Evolutionary conservation across 495 filamentous ascomycete genomes (phyloP), one percentile per base, ranked within the genome.

Genomic region (Lasiosphaeria miniovina): DNA sequence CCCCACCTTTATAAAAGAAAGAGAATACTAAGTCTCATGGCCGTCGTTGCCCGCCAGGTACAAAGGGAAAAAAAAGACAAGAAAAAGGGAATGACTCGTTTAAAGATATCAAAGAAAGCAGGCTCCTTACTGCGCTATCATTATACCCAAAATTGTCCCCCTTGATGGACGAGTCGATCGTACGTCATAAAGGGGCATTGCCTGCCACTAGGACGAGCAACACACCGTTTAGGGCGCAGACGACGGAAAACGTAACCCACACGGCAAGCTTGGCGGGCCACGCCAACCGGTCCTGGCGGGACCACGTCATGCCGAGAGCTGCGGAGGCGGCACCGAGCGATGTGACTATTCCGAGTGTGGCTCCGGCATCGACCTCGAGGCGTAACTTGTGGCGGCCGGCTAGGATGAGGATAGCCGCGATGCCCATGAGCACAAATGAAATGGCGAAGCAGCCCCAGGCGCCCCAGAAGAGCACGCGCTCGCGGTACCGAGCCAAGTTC

Each of bases 291-390:
- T 75, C 74, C 48, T 71, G 68, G 34, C 77, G 71, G 52, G 78
- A 74, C 17, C 82, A 33, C 69, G 82, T 74, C 59, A 77, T 71
- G 6, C 79, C 80, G 10, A 86, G 65, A 6, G 75, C 85, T 14
- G 77, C 71, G 40, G 80, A 77, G 9, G 81, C 84, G 64, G 83
- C 79, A 54, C 82, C 72, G 32, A 86, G 63, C 54, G 79, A 81
- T 0, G 77, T 68, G 24, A 81, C 71, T n/a, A 85, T 82, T 9
- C 83, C 85, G 17, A 84, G 67, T 7, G 84, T 75, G 35, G 84
- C 83, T 24, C 84, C 86, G 2, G 77, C 78, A 58, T 88, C 84
- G 4, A 88, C 86, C 61, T 85, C 80, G 48, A 80, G 67, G 1
- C 74, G 70, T 55, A 81, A 71, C 65, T 77, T 81, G 56, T 79